Base-by-base conservation (phyloP, 768 basidiomycete genomes). In the Glaciozyma antarctica region DNA sequence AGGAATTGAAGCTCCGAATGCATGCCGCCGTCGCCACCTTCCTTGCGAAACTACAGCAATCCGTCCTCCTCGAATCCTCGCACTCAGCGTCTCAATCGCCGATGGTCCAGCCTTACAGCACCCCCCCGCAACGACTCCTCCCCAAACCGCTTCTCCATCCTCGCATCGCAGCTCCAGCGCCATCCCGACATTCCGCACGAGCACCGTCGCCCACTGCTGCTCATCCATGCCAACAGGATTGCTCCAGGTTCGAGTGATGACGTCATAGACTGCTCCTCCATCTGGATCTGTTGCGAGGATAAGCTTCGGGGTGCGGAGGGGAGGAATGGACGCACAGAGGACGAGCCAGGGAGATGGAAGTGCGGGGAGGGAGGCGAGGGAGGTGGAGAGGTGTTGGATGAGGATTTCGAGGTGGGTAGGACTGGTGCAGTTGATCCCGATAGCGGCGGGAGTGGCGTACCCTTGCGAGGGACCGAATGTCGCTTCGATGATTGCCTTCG, bases 361-460 rank as follows among this genome's bases (percentile, higher is more conserved):
- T 2, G 22, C 3, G 21, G 48, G 22, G 10, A 24, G 48, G 10
- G 48, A 10, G 10, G n/a, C 6, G n/a, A 58, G 17, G 17, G 56
- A 45, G 16, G 9, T 7, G 3, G 72, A 71, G 59, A 76, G 74
- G 19, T 63, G 52, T 12, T 43, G 16, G 2, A 71, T 60, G 28
- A 78, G 69, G 0, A 16, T 5, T 10, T 41, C 5, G 48, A 76
- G 60, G 53, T 75, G 71, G 2, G 64, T 22, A 0, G 77, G 77
- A 22, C 75, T 73, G 4, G 77, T 77, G 62, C 77, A 78, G 63
- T 78, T 78, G 68, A 78, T 72, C 0, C 77, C 77, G 32, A 77
- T 62, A 2, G 71, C 75, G 52, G 66, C 63, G 5, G 71, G 66
- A n/a, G 19, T 51, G 1, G 58, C 57, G 19, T 60, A 34, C 1